A percentile compares a stretch with the other conserved stretches of the same genome.
These are phyloP conservation scores for Rostrohypoxylon terebratum DNA, from an alignment of 495 filamentous ascomycete genomes.

Conservation along the genomic window DNA sequence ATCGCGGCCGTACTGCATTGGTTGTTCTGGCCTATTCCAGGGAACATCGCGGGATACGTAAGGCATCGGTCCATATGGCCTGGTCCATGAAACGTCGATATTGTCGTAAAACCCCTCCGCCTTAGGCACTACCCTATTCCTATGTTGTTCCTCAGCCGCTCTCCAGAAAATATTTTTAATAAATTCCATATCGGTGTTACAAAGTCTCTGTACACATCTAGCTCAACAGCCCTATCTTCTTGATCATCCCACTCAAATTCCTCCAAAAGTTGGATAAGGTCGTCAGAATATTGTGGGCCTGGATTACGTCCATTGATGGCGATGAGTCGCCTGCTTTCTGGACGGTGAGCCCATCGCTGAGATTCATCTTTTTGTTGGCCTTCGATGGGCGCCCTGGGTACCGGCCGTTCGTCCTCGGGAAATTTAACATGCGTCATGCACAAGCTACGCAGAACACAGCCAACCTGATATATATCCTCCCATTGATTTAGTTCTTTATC, in stretches of 20 bases:
- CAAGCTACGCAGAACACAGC: conserved; percentile 12
- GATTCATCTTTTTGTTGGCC: conserved; percentile 2
- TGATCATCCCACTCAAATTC: conserved; percentile 9
- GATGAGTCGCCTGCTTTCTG: conserved; percentile 4
- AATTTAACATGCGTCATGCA: conserved; percentile 22
- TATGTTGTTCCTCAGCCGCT: background rate
- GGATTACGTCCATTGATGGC: background rate
- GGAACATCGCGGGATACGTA: no score
- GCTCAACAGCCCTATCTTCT: background rate
- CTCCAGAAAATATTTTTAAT: background rate
- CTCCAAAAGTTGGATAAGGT: background rate
- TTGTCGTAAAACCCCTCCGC: background rate
- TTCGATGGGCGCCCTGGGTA: background rate
- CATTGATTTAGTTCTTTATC: background rate
- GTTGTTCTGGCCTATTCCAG: no score
- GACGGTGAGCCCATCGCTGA: background rate
- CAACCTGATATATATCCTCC: conserved; percentile 21
- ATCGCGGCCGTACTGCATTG: no score
- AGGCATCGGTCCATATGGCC: background rate
- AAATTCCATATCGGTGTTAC: background rate
- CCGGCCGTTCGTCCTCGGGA: background rate
- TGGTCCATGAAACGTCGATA: background rate
- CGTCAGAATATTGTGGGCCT: background rate
- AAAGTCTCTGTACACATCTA: background rate
- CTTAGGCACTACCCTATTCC: background rate